These are phyloP conservation scores for Pythium brassicae DNA, from an alignment of 352 stramenopile species.

Conservation along the genomic window DNA sequence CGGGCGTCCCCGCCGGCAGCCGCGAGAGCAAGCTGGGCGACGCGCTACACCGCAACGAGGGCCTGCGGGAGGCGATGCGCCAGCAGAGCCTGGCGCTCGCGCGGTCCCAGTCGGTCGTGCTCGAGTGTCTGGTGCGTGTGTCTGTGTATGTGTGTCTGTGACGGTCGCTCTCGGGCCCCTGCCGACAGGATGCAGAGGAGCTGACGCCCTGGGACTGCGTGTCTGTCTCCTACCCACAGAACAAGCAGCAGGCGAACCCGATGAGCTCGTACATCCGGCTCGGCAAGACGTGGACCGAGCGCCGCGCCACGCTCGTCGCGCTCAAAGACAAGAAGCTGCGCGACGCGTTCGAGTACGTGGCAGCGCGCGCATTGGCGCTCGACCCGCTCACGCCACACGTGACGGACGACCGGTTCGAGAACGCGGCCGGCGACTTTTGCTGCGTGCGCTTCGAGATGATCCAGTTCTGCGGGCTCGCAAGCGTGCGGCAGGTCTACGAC, in stretches of 20 bases:
- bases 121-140: slow-evolving; percentile 14
- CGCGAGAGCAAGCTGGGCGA: slow-evolving; percentile 7
- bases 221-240: not conserved
- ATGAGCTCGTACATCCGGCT: slow-evolving; percentile 41
- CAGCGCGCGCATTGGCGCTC: not conserved
- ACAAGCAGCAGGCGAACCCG: slow-evolving; percentile 10
- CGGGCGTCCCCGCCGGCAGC: slow-evolving; percentile 22
- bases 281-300: slow-evolving; percentile 17
- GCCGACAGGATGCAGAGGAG: too few species aligned
- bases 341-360: not conserved
- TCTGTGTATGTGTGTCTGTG: too few species aligned
- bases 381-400: slow-evolving; percentile 22
- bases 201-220: not conserved
- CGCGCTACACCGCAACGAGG: slow-evolving; percentile 10
- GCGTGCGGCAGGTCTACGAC: slow-evolving; percentile 31
- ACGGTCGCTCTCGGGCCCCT: too few species aligned
- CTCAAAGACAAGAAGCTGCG: slow-evolving; percentile 1
- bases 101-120: slow-evolving; percentile 13
- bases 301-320: not conserved
- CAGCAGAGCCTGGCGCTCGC: slow-evolving; percentile 16
- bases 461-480: slow-evolving; percentile 16
- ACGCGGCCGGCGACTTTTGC: slow-evolving; percentile 26
- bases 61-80: slow-evolving; percentile 11
- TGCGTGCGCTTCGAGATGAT: slow-evolving; percentile 34
- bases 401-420: slow-evolving; percentile 19